These are phyloP conservation scores for Cucumis cinereus DNA, from an alignment of 306 rosid genomes.

Conservation along the genomic window DNA sequence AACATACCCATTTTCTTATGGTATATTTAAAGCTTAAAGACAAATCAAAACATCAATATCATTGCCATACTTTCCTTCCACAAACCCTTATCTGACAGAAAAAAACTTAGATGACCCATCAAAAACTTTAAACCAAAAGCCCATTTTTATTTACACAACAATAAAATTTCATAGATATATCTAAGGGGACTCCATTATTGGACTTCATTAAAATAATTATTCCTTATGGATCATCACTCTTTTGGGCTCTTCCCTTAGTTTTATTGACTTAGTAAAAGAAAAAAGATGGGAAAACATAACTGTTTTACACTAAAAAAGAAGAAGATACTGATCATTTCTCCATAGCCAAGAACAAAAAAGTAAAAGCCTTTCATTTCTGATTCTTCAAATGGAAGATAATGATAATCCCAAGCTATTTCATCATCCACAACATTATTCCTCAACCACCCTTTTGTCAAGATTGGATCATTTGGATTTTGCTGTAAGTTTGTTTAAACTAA, in stretches of 20 bases:
- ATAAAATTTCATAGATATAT: neutral
- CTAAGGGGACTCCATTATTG: neutral
- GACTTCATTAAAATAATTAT: neutral
- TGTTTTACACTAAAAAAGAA: neutral
- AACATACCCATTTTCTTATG: neutral
- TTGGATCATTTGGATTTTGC: conserved; percentile 62
- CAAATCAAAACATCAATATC: neutral
- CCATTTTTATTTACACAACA: neutral
- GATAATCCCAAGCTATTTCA: neutral
- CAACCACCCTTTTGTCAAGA: conserved; percentile 52
- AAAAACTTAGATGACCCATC: neutral
- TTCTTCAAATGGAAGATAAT: conserved; percentile 1
- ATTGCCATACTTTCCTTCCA: neutral
- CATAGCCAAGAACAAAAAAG: neutral
- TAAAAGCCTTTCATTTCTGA: neutral
- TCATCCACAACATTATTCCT: conserved; percentile 8
- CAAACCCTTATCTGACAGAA: neutral
- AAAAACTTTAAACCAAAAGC: neutral
- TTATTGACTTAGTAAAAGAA: neutral
- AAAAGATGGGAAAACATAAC: neutral
- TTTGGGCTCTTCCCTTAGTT: neutral
- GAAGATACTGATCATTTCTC: neutral
- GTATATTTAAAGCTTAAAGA: neutral
- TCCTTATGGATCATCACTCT: neutral
- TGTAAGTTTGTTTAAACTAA: conserved; percentile 13